Conservation (phyloP, 768 basidiomycete species). For the Tubosaeta brunneosetosa region DNA sequence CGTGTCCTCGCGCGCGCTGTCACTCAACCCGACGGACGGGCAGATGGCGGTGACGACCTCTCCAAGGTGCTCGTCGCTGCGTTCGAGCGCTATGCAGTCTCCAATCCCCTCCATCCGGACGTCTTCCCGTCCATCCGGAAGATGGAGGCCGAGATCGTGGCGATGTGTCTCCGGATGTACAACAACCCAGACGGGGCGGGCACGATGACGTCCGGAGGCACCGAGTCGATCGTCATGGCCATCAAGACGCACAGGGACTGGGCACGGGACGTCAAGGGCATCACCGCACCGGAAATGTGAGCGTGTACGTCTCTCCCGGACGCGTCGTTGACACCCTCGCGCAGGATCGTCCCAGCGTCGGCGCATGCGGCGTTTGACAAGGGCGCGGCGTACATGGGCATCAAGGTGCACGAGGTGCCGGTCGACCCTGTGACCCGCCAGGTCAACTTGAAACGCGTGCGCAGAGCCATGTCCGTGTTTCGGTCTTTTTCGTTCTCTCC, state of each 20-base stretch:
- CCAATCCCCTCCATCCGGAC: slow-evolving; percentile 90
- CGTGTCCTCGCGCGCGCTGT: not conserved
- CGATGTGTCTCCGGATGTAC: slow-evolving; percentile 83
- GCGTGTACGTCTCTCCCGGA: slow-evolving; percentile 25
- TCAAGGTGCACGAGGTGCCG: slow-evolving; percentile 87
- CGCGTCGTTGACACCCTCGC: too few species aligned
- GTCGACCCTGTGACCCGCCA: slow-evolving; percentile 73
- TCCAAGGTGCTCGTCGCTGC: slow-evolving; percentile 75
- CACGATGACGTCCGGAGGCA: slow-evolving; percentile 91
- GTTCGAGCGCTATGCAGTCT: slow-evolving; percentile 75
- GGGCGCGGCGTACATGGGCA: slow-evolving; percentile 77
- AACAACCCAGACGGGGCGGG: slow-evolving; percentile 84
- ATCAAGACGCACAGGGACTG: slow-evolving; percentile 93
- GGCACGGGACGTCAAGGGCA: slow-evolving; percentile 80
- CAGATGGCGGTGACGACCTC: slow-evolving; percentile 82
- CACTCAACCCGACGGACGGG: not conserved
- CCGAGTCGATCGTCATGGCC: slow-evolving; percentile 94
- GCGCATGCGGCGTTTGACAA: slow-evolving; percentile 97
- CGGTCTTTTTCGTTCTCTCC: not conserved
- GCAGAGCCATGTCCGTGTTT: slow-evolving; percentile 75
- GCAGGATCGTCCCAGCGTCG: slow-evolving; percentile 74
- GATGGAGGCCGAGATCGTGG: slow-evolving; percentile 95
- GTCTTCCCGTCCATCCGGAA: slow-evolving; percentile 90
- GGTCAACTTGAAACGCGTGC: slow-evolving; percentile 71
- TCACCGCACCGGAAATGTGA: slow-evolving; percentile 90